These are phyloP conservation scores for Lentinus tigrinus DNA, from an alignment of 768 basidiomycete genomes.

Conservation along the genomic window DNA sequence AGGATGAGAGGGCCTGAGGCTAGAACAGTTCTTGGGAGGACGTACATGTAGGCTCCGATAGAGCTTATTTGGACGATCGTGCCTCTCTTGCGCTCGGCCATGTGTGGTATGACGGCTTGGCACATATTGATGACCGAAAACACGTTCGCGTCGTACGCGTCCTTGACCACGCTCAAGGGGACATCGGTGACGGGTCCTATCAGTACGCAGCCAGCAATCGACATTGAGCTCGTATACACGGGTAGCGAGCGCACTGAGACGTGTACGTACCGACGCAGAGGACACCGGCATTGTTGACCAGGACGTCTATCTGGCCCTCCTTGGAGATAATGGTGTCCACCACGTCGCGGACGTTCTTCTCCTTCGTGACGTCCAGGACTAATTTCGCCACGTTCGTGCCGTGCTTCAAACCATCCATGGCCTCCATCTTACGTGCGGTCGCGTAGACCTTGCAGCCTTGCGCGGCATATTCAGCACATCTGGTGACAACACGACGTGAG, in stretches of 20 bases:
- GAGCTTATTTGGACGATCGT: constrained; percentile 78
- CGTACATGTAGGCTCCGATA: constrained; percentile 60
- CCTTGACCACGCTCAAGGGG: constrained; percentile 50
- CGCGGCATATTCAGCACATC: constrained; percentile 66
- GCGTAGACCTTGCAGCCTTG: constrained; percentile 76
- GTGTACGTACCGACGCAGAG: constrained; percentile 41
- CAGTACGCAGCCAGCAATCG: too few species aligned
- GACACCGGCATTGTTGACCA: constrained; percentile 76
- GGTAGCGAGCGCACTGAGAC: not conserved
- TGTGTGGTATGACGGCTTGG: constrained; percentile 66
- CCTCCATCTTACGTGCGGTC: constrained; percentile 61
- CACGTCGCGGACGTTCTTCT: constrained; percentile 50
- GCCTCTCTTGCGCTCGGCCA: constrained; percentile 64
- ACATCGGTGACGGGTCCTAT: constrained; percentile 53
- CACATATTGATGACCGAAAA: constrained; percentile 62
- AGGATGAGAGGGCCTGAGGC: not conserved
- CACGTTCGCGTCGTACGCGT: constrained; percentile 66
- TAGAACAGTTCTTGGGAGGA: not conserved
- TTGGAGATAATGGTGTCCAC: constrained; percentile 51
- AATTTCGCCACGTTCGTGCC: constrained; percentile 43
- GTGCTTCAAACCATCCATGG: constrained; percentile 55
- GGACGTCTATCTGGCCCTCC: constrained; percentile 66
- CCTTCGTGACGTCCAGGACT: constrained; percentile 61
- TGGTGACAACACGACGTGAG: constrained; percentile 26
- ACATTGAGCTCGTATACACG: not conserved